Evolutionary conservation across 768 basidiomycete species (phyloP).

Genomic region (Lentinus brumalis): DNA sequence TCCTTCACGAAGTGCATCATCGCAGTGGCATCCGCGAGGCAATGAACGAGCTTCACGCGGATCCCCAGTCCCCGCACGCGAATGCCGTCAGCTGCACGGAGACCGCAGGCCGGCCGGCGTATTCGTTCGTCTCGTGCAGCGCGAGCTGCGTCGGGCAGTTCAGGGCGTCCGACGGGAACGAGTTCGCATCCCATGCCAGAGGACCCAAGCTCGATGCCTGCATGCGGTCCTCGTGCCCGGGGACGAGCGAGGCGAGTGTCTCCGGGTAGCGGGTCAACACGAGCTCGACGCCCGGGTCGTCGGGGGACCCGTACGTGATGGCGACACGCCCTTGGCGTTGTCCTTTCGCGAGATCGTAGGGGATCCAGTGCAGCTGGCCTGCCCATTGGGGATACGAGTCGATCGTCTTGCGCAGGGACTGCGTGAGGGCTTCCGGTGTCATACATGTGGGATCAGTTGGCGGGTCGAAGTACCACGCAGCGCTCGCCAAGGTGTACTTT

Average conservation of each 20-base stretch:
- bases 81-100: conserved; percentile 39
- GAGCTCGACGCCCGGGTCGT: conserved; percentile 16
- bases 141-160: neutral
- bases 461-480: conserved; percentile 15
- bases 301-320: conserved; percentile 11
- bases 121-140: conserved; percentile 1
- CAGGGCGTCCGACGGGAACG: conserved; percentile 3
- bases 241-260: neutral
- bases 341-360: neutral
- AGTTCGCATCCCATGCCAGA: conserved; percentile 7
- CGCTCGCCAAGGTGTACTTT: conserved; percentile 5
- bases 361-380: conserved; percentile 15
- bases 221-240: neutral
- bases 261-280: neutral
- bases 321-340: conserved; percentile 10
- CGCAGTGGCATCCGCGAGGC: conserved; percentile 40
- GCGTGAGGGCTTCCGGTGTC: neutral
- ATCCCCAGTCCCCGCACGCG: conserved; percentile 31
- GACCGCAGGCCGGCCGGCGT: conserved; percentile 32
- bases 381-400: conserved; percentile 13
- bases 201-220: too few relatives aligned
- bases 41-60: conserved; percentile 36
- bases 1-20: conserved; percentile 36
- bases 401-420: conserved; percentile 1
- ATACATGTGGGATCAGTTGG: neutral